Conservation (phyloP, 2,329 filamentous ascomycete species). For the Magnaporthiopsis poae region DNA sequence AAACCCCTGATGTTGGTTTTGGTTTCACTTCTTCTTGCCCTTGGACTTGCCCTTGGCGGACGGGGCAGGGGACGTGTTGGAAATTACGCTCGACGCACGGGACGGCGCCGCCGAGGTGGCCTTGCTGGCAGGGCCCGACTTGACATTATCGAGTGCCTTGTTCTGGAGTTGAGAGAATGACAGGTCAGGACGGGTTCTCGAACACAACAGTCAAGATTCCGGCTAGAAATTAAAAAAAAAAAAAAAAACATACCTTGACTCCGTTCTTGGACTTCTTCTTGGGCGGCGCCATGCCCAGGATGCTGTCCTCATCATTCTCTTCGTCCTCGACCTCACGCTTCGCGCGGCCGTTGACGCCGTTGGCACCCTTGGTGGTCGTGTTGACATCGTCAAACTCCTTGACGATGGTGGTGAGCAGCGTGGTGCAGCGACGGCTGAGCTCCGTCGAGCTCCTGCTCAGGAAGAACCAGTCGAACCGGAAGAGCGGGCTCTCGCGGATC, state of each 20-base stretch:
- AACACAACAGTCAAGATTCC: background rate
- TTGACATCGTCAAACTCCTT: conserved; percentile 77
- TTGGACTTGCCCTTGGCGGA: conserved; percentile 31
- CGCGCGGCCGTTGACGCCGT: conserved; percentile 54
- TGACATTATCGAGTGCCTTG: conserved; percentile 83
- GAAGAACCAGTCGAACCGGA: conserved; percentile 99
- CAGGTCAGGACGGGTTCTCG: background rate
- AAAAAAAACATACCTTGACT: conserved; percentile 58
- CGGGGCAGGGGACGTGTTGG: conserved; percentile 49
- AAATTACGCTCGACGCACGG: conserved; percentile 78
- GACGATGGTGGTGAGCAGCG: conserved; percentile 84
- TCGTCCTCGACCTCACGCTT: conserved; percentile 74
- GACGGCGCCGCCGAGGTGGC: conserved; percentile 68
- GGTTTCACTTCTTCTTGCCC: conserved; percentile 42
- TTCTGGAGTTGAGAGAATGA: conserved; percentile 53
- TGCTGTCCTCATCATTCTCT: conserved; percentile 72
- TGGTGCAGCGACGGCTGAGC: conserved; percentile 84
- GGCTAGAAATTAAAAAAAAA: conserved; percentile 9
- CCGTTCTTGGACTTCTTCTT: conserved; percentile 92
- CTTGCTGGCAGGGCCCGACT: conserved; percentile 60
- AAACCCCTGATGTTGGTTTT: background rate
- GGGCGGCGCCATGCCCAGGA: conserved; percentile 69
- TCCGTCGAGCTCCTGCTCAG: conserved; percentile 87
- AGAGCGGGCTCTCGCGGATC: conserved; percentile 85
- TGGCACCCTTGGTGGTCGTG: conserved; percentile 35